Evolutionary conservation across 2,329 filamentous ascomycete species (phyloP).

Genomic region (Sclerotinia spermophila): DNA sequence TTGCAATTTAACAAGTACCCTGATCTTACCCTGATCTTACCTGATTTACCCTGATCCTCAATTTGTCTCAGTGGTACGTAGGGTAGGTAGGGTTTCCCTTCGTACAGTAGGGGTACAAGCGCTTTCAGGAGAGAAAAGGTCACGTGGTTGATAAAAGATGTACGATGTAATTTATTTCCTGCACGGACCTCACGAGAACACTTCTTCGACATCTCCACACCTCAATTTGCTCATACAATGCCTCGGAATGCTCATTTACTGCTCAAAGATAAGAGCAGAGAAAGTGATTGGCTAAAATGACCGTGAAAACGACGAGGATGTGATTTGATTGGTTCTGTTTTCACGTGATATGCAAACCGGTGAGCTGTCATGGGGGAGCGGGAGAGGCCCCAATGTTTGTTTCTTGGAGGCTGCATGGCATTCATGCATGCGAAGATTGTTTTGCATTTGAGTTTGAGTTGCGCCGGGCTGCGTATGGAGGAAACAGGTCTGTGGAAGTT

Average conservation of each 20-base stretch:
- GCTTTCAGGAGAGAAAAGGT: not conserved
- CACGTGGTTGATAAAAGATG: not conserved
- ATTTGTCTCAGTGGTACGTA: conserved; percentile 2
- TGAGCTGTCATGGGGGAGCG: not conserved
- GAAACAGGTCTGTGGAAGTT: not conserved
- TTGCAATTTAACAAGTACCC: not conserved
- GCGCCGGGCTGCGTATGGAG: not conserved
- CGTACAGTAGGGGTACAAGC: not conserved
- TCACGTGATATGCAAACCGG: not conserved
- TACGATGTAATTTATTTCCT: not conserved
- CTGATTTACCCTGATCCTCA: not conserved
- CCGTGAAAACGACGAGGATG: not conserved
- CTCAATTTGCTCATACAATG: not conserved
- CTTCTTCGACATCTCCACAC: not conserved
- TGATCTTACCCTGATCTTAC: not conserved
- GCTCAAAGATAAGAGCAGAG: not conserved
- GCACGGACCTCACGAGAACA: not conserved
- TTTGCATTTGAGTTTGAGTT: not conserved
- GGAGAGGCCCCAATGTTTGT: not conserved
- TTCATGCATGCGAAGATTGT: not conserved
- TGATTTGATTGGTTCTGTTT: not conserved
- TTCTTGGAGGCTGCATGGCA: not conserved
- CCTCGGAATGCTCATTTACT: too few species aligned
- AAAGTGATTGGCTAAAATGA: not conserved
- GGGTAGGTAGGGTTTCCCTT: not conserved